Conservation (phyloP, 169 alveolate species). For the Fabrea salina region DNA sequence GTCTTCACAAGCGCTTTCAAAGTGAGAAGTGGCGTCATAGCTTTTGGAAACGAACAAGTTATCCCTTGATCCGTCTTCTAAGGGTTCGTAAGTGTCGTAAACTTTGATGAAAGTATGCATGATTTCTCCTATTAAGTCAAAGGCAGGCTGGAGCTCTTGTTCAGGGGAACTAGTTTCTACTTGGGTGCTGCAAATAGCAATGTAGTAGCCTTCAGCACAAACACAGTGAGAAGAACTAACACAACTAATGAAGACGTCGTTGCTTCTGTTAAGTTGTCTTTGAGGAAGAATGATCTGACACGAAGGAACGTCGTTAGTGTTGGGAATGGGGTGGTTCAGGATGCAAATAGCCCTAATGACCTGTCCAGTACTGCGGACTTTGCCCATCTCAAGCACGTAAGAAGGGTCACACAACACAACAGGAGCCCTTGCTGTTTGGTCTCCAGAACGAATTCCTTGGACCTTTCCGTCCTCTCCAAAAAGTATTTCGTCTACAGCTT, state of each 20-base stretch:
- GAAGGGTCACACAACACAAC: constrained; percentile 95
- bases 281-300: constrained; percentile 90
- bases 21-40: constrained; percentile 97
- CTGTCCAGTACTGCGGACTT: constrained; percentile 76
- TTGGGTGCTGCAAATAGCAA: constrained; percentile 94
- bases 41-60: constrained; percentile 90
- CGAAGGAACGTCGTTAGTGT: constrained; percentile 91
- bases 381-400: constrained; percentile 70
- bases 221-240: constrained; percentile 93
- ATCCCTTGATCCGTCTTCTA: constrained; percentile 82
- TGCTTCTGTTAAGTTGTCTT: constrained; percentile 82
- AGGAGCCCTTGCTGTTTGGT: constrained; percentile 89
- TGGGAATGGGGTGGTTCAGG: constrained; percentile 93
- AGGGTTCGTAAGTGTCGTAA: constrained; percentile 89
- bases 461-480: constrained; percentile 91
- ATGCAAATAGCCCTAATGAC: constrained; percentile 93
- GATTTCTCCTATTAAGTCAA: constrained; percentile 90
- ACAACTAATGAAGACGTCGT: constrained; percentile 92
- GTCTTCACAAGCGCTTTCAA: constrained; percentile 96
- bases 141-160: constrained; percentile 91
- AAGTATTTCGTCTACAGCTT: constrained; percentile 87
- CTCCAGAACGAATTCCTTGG: constrained; percentile 89
- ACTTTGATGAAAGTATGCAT: constrained; percentile 90
- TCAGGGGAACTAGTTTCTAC: constrained; percentile 95
- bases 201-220: constrained; percentile 91